phyloP scores from a whole-genome alignment of 1,284 basidiomycete genomes.

The Sparassis latifolia region DNA sequence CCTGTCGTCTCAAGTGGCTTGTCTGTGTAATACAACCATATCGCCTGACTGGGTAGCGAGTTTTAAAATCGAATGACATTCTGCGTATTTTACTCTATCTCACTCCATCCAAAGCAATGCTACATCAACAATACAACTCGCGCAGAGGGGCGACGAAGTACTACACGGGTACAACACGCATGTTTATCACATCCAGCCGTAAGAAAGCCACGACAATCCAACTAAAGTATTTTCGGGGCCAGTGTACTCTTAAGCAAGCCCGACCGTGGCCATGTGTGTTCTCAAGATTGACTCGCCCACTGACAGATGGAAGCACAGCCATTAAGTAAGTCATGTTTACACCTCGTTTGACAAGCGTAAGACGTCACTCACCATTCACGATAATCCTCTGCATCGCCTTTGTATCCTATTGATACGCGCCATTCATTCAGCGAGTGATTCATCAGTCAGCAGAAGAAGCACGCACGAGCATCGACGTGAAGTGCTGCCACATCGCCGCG shows the following conservation, averaged over 20 bases:
- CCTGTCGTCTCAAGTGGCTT: too few relatives aligned
- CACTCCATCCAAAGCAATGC: too few relatives aligned
- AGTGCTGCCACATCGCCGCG: conserved; percentile 43
- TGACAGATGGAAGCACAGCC: conserved; percentile 2
- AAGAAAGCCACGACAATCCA: too few relatives aligned
- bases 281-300: conserved; percentile 22
- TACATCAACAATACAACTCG: too few relatives aligned
- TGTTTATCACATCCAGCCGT: too few relatives aligned
- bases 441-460: background rate
- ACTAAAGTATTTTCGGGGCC: too few relatives aligned
- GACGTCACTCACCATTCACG: conserved; percentile 47
- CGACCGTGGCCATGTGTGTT: conserved; percentile 17
- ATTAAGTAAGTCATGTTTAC: background rate
- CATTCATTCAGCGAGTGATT: background rate
- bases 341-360: background rate
- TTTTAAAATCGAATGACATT: too few relatives aligned
- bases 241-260: conserved; percentile 12
- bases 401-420: conserved; percentile 44
- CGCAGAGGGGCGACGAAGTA: too few relatives aligned
- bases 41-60: too few relatives aligned
- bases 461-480: conserved; percentile 70
- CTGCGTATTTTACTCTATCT: too few relatives aligned
- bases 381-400: conserved; percentile 71
- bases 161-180: too few relatives aligned
- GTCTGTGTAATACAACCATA: too few relatives aligned